Base-by-base conservation (phyloP, 306 rosid species). In the Quercus aquifolioides region DNA sequence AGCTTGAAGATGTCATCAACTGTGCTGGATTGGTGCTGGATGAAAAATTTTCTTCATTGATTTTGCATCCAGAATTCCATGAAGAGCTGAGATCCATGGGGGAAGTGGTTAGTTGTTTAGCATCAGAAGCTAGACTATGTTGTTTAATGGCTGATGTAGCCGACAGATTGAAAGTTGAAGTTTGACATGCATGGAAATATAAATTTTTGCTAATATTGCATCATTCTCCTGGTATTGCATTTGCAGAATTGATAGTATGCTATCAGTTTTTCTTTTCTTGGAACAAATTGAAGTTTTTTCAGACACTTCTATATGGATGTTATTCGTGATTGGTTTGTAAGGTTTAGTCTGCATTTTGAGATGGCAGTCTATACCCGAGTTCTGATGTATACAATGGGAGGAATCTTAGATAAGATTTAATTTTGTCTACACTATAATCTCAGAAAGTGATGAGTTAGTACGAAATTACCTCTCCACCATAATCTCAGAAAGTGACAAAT, bases 11-110 rank as follows among this genome's bases (percentile, higher is more conserved):
- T 82, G 88, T 90, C 31, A 84, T 72, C 58, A 90, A 82, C 78
- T 95, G 85, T 79, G 73, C 90, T 11, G 87, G 90, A 19, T 52
- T 91, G 58, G 79, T 95, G 70, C 78, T 95, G 74, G 96, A 95
- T 79, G 97, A 84, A 84, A 88, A 89, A 68, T 92, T 88, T 79
- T 88, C 99, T 59, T 76, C 93, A 3, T 58, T 92, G 85, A 93
- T 89, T 51, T 84, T 95, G 81, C 91, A 90, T 84, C 86, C 90
- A 21, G 87, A 86, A 80, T 91, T 91, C 87, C 97, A 90, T 1
- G 87, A 86, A 76, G 97, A 92, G 89, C 81, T 95, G 79, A 87
- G 87, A 69, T 81, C 75, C 10, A 78, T 90, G 73, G 91, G 76
- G 76, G 85, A 20, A 70, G 25, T 84, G 72, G 72, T 89, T 71